Base-by-base conservation (phyloP, 2,329 filamentous ascomycete genomes). In the Arthroderma uncinatum region DNA sequence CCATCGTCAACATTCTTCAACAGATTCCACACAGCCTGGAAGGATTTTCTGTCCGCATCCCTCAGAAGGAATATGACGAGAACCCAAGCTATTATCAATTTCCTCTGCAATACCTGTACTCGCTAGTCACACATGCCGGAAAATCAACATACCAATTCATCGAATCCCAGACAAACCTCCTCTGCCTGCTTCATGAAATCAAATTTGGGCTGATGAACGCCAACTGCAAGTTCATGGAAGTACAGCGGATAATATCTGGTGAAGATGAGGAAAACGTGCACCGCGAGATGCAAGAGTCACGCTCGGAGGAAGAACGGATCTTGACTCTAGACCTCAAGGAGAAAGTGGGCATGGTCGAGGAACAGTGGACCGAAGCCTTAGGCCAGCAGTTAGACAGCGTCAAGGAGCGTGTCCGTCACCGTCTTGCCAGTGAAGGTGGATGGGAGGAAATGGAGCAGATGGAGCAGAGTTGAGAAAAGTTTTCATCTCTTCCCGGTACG, bases 71-170 rank as follows among this genome's bases (percentile, higher is more conserved):
- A 71, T 86, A 85, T 62, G 83, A 85, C 2, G 93, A 97, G 74
- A 97, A 92, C 65, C 89, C 90, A 0, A 79, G 79, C 16, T 97
- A 96, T 69, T 79, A 81, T 62, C 76, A 82, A 1, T 88, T 89
- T 66, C 93, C 93, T 9, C 73, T 96, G 67, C 89, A 96, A 71
- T 97, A 98, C 69, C 79, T 98, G 0, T 93, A 90, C 70, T 86
- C 84, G 50, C 76, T 97, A 23, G 78, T 98, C 7, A 81, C 85
- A 4, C 92, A 97, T 66, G 86, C 90, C 0, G 89, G 94, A 69
- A 95, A 93, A 74, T 91, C 86, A 64, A 92, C 89, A 7, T 94
- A 95, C 67, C 93, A 97, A 70, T 97, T 95, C 72, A 96, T 97
- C 66, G 93, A 97, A 75, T 87, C 84, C 5, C 92, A 97, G 75